phyloP scores from a whole-genome alignment of 192 early-diverging fungal genomes.

The Chytriomyces sp. region DNA sequence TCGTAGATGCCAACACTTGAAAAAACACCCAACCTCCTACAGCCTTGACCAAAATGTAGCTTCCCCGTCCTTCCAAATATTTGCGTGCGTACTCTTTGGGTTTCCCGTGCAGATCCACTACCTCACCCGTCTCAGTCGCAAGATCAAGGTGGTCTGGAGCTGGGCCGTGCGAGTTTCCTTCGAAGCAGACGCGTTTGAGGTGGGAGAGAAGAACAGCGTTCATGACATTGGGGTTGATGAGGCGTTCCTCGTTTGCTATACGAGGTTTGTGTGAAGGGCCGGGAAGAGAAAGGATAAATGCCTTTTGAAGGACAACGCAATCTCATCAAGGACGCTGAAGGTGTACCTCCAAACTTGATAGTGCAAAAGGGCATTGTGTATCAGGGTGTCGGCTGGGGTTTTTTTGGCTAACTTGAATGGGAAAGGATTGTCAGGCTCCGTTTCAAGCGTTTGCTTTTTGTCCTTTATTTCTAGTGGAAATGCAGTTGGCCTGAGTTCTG shows the following conservation, averaged over 20 bases:
- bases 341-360: constrained; percentile 11
- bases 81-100: constrained; percentile 57
- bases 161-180: constrained; percentile 14
- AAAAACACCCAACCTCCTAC: constrained; percentile 48
- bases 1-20: neutral
- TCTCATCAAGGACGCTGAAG: too few relatives aligned
- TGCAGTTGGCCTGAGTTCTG: too few relatives aligned
- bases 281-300: neutral
- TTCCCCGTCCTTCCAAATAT: constrained; percentile 48
- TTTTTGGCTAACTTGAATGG: too few relatives aligned
- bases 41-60: constrained; percentile 67
- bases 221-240: constrained; percentile 56
- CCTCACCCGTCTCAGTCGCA: constrained; percentile 56
- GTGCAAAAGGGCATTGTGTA: constrained; percentile 10
- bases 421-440: too few relatives aligned
- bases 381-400: neutral
- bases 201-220: constrained; percentile 50
- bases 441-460: too few relatives aligned
- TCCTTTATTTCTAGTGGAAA: too few relatives aligned
- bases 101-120: constrained; percentile 54
- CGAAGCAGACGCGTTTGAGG: constrained; percentile 43
- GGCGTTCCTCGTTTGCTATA: constrained; percentile 54
- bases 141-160: constrained; percentile 48
- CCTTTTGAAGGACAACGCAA: neutral
- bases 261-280: neutral